Evolutionary conservation across 176 grass and related monocot genomes (phyloP).

Genomic region (Oryza glaberrima): DNA sequence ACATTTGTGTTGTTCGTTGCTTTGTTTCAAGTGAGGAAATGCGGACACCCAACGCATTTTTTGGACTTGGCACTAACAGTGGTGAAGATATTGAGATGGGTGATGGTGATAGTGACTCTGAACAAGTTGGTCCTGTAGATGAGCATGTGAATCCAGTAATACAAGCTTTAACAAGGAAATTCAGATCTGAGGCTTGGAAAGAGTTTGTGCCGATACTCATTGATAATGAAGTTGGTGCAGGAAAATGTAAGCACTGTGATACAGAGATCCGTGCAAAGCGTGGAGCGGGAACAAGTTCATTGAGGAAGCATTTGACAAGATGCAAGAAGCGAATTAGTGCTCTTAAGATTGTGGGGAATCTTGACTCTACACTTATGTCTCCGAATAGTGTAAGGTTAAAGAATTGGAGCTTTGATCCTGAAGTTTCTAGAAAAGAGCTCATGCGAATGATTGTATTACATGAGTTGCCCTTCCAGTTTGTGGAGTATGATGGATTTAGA

Average conservation of each 20-base stretch:
- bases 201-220: not conserved
- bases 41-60: too few species aligned
- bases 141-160: too few species aligned
- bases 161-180: too few species aligned
- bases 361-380: constrained; percentile 24
- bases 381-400: not conserved
- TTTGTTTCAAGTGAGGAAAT: too few species aligned
- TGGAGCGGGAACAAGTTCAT: constrained; percentile 12
- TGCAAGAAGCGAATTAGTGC: not conserved
- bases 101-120: too few species aligned
- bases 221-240: not conserved
- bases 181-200: not conserved
- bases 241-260: constrained; percentile 15
- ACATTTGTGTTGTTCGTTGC: too few species aligned
- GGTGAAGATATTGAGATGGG: too few species aligned
- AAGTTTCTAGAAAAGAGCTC: too few species aligned
- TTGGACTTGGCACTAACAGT: too few species aligned
- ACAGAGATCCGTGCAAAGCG: not conserved
- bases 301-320: not conserved
- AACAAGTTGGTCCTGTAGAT: too few species aligned
- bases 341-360: not conserved
- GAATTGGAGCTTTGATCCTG: not conserved
- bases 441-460: not conserved
- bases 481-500: not conserved
- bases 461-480: not conserved